Conservation (phyloP, 2,329 filamentous ascomycete species). For the Aspergillus proliferans region DNA sequence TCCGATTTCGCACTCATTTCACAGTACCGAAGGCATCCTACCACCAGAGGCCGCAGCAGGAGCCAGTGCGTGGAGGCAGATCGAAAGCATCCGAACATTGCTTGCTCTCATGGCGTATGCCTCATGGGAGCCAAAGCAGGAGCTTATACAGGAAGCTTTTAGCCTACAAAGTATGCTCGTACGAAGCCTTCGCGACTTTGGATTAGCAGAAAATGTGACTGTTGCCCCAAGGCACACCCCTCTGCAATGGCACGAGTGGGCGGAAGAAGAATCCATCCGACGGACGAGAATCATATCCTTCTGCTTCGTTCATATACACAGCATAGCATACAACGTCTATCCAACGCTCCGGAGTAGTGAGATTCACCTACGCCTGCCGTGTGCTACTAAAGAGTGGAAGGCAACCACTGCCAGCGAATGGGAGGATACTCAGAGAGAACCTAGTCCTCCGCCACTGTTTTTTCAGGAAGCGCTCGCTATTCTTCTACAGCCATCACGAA, state of each 20-base stretch:
- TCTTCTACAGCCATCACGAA: slow-evolving; percentile 25
- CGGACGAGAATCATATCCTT: slow-evolving; percentile 34
- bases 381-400: slow-evolving; percentile 32
- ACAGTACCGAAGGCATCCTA: slow-evolving; percentile 8
- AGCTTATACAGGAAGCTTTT: slow-evolving; percentile 28
- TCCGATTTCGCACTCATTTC: slow-evolving; percentile 11
- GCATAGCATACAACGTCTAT: slow-evolving; percentile 34
- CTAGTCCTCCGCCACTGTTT: slow-evolving; percentile 23
- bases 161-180: slow-evolving; percentile 25
- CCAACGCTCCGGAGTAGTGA: slow-evolving; percentile 33
- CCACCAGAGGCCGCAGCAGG: slow-evolving; percentile 7
- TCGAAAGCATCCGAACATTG: slow-evolving; percentile 26
- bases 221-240: slow-evolving; percentile 16
- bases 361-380: slow-evolving; percentile 32
- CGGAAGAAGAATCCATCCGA: slow-evolving; percentile 28
- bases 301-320: slow-evolving; percentile 34
- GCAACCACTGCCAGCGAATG: slow-evolving; percentile 26
- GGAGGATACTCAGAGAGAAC: slow-evolving; percentile 23
- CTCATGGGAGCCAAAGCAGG: slow-evolving; percentile 24
- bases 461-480: slow-evolving; percentile 31
- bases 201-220: slow-evolving; percentile 19
- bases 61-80: slow-evolving; percentile 15
- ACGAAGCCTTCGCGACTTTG: slow-evolving; percentile 24
- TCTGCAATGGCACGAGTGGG: slow-evolving; percentile 32
- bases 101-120: slow-evolving; percentile 27